phyloP scores from a whole-genome alignment of 176 grass and related monocot genomes.

The Elymus sibiricus region DNA sequence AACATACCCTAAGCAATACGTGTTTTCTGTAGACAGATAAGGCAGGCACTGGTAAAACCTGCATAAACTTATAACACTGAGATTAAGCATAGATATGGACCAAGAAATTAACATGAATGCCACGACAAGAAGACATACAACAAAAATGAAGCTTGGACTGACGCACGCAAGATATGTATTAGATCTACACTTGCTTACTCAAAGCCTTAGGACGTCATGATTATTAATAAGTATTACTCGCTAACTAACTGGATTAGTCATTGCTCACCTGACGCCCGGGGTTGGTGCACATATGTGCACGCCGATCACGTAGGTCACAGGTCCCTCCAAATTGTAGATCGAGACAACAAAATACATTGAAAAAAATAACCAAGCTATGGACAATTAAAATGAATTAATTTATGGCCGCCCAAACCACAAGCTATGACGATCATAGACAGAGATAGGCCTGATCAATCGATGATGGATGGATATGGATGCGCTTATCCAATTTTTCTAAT shows the following conservation, averaged over 20 bases:
- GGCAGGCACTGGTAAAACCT: too few relatives aligned
- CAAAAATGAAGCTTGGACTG: neutral
- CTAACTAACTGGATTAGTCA: neutral
- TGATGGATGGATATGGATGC: neutral
- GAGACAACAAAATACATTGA: neutral
- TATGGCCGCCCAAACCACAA: neutral
- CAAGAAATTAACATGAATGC: neutral
- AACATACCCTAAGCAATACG: neutral
- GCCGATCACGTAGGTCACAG: neutral
- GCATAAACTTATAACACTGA: neutral
- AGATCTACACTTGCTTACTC: neutral
- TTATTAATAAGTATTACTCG: neutral
- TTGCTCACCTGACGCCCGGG: neutral
- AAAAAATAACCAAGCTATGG: neutral
- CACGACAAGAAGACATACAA: neutral
- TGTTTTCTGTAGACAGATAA: neutral
- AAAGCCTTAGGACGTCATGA: neutral
- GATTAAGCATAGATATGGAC: neutral
- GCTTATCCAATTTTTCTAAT: constrained; percentile 7
- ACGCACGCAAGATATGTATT: neutral
- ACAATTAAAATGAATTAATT: neutral
- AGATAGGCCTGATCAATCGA: neutral
- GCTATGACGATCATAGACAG: neutral
- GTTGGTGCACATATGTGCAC: neutral
- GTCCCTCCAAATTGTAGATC: neutral